Evolutionary conservation across 2,329 filamentous ascomycete species (phyloP).

Genomic region (Aspergillus awamori): DNA sequence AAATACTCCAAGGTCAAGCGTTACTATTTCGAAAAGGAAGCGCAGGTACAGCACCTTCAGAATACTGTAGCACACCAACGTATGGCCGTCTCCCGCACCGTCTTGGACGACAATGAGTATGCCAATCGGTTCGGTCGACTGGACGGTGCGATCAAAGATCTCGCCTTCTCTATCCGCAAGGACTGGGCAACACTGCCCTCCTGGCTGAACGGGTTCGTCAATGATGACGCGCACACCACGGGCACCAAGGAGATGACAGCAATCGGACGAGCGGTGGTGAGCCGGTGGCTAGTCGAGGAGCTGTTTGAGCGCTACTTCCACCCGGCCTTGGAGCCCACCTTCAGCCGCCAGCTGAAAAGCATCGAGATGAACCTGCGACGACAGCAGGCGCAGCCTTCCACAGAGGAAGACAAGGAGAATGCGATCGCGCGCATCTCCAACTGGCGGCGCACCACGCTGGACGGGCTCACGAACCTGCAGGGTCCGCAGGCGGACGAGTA

Average conservation of each 20-base stretch:
- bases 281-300: constrained; percentile 86
- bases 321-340: constrained; percentile 73
- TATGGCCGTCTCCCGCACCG: constrained; percentile 89
- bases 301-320: constrained; percentile 93
- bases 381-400: constrained; percentile 72
- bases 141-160: constrained; percentile 90
- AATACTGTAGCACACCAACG: constrained; percentile 97
- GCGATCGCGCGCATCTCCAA: constrained; percentile 83
- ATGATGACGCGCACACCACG: constrained; percentile 78
- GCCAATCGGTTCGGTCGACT: constrained; percentile 83
- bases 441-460: constrained; percentile 91
- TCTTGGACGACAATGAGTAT: constrained; percentile 95
- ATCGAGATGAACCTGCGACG: constrained; percentile 86
- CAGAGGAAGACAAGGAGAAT: constrained; percentile 85
- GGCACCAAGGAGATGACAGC: constrained; percentile 99
- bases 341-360: constrained; percentile 78
- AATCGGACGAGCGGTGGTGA: constrained; percentile 84
- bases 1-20: constrained; percentile 99
- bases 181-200: constrained; percentile 81
- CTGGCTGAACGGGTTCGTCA: constrained; percentile 80
- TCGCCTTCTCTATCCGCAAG: constrained; percentile 95
- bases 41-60: constrained; percentile 90
- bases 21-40: constrained; percentile 90
- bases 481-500: constrained; percentile 68
- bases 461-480: constrained; percentile 78